phyloP scores from a whole-genome alignment of 345 rosid genomes.

The Rhodomyrtus tomentosa region DNA sequence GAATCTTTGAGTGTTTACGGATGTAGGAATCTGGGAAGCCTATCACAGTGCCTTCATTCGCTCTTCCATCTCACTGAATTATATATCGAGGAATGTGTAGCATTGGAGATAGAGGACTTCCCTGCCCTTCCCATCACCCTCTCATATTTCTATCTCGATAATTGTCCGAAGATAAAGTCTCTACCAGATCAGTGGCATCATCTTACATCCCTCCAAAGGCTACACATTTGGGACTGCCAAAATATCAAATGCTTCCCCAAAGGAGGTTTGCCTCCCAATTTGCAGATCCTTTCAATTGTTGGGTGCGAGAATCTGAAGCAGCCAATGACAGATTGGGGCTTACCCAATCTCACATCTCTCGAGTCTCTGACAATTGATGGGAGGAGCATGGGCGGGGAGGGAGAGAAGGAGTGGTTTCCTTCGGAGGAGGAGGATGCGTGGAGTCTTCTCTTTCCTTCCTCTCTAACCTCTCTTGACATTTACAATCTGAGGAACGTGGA shows the following conservation, averaged over 20 bases:
- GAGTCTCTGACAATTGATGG: accelerated
- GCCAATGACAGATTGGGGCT: neutral
- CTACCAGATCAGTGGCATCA: neutral
- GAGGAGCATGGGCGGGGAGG: neutral
- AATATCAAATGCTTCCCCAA: neutral
- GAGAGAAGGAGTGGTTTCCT: neutral
- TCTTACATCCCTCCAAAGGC: neutral
- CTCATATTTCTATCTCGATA: too few species aligned
- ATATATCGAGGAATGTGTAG: neutral
- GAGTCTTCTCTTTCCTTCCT: neutral
- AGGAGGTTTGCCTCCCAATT: neutral
- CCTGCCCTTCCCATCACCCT: neutral
- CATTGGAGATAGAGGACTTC: neutral
- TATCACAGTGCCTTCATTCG: neutral
- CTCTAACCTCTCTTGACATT: accelerated
- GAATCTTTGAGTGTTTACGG: too few species aligned
- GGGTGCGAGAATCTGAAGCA: neutral
- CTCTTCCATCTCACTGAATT: neutral
- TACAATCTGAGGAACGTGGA: neutral
- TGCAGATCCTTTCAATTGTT: neutral
- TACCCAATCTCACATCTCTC: neutral
- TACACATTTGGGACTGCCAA: accelerated
- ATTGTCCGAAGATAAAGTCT: neutral
- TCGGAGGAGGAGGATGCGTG: neutral
- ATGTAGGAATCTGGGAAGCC: neutral